These are phyloP conservation scores for Bacidia rubella DNA, from an alignment of 495 filamentous ascomycete genomes.

Conservation along the genomic window DNA sequence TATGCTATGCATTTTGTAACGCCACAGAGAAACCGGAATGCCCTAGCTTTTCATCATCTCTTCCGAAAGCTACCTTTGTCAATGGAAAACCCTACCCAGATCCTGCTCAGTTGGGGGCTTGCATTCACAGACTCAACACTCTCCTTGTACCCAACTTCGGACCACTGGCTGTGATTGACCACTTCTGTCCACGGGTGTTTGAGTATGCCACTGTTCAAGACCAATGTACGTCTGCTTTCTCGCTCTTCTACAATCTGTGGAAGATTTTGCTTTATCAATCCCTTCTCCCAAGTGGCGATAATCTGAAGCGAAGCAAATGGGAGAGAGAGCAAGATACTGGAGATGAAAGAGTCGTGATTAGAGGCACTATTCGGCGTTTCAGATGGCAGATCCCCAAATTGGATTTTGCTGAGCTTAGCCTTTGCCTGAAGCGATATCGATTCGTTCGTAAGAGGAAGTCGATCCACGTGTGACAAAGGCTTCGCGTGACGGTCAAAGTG, in stretches of 20 bases:
- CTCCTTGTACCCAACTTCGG: conserved; percentile 11
- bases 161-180: conserved; percentile 9
- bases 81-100: too few relatives aligned
- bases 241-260: conserved; percentile 43
- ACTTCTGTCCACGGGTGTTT: background rate
- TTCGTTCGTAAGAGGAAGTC: conserved; percentile 23
- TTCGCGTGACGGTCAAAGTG: conserved; percentile 24
- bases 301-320: conserved; percentile 46
- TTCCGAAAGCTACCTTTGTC: too few relatives aligned
- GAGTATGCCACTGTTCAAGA: conserved; percentile 7
- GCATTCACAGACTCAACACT: background rate
- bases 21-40: too few relatives aligned
- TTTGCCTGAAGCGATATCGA: conserved; percentile 24
- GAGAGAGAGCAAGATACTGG: conserved; percentile 48
- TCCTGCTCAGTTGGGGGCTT: background rate
- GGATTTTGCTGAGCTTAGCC: conserved; percentile 43
- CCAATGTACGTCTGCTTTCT: conserved; percentile 26
- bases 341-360: conserved; percentile 33
- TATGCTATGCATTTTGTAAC: too few relatives aligned
- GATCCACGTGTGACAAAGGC: conserved; percentile 15
- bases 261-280: conserved; percentile 33
- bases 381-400: conserved; percentile 48
- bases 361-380: conserved; percentile 24
- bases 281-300: conserved; percentile 39
- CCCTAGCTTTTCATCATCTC: too few relatives aligned